Evolutionary conservation across 176 grass and related monocot genomes (phyloP), one percentile per base, ranked within the genome.

Genomic region (Calamus simplicifolius): DNA sequence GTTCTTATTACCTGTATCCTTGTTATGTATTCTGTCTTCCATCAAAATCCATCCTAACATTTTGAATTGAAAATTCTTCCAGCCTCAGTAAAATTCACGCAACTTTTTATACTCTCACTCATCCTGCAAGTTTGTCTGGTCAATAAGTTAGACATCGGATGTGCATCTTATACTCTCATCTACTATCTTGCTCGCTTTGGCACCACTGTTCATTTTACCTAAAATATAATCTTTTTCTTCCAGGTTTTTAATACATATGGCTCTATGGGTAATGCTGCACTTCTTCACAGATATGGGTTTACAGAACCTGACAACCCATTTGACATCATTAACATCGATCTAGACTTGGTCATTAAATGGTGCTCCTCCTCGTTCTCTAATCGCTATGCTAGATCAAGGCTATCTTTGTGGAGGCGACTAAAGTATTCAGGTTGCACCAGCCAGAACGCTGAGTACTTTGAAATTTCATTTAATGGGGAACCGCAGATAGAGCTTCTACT

Each of bases 231-330:
- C 35, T 13, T 43, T 43, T 43, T 43, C 8, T 31, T 25, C 38
- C 19, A 96, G 92, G 87, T 97, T 72, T 91, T 83, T 50, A 91
- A 91, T 61, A 97, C 93, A 15, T 97, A 97, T 48, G 93, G 87
- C 27, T 80, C 75, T 48, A 88, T 82, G 75, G 87, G 92, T 69
- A 91, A 97, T 78, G 93, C 87, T 75, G 93, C 87, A 67, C 77
- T 91, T 64, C 87, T 91, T 77, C 78, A 97, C 72, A 72, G 87
- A 73, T 91, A 97, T 82, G 92, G 87, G 23, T 91, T 97, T 55
- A 97, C 87, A 35, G 87, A 97, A 91, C 62, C 68, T 4, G 84
- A 70, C 64, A 97, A 97, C 23, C 66, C 54, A 29, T 97, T 80
- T 25, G 84, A 97, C 66, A 90, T 97, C 43, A 79, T 97, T 54